Evolutionary conservation across 306 rosid species (phyloP), one percentile per base, ranked within the genome.

Genomic region (Lagenaria siceraria): DNA sequence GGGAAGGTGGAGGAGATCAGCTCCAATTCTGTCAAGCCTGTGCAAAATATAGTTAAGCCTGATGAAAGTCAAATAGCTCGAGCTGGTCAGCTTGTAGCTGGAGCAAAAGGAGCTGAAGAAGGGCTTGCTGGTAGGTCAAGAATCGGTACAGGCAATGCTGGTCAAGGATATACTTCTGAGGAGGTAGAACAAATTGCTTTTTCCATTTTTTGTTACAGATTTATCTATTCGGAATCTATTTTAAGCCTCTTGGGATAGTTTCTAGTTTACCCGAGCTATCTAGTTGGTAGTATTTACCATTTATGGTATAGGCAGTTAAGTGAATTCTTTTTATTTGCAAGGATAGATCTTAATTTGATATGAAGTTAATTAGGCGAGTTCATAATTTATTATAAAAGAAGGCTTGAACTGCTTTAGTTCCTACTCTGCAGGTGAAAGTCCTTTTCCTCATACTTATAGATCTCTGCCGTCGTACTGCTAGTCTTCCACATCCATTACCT

Each of bases 151-250:
- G 99, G 99, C 77, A 95, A 95, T 89, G 98, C 99, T 78, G 99
- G 98, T 76, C 99, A 95, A 87, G 99, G 99, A 82, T 95, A 95
- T 81, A 95, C 93, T 13, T 95, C 88, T 81, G 99, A 95, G 77
- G 99, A 95, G 98, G 99, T 92, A 85, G 55, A 17, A 36, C 2
- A 49, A 48, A 56, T 46, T 72, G 9, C 58, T 76, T 38, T 17
- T 56, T 25, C 40, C n/a, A 27, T 40, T 24, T 76, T 59, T 54
- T 53, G n/a, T 1, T 40, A 66, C 74, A 66, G 5, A 38, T 17
- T n/a, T 8, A 25, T 73, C 52, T 9, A 18, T 74, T 74, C 31
- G 33, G 33, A 21, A 31, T 74, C 49, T 19, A 13, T 74, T 52
- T 74, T 53, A 10, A 35, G 35, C 24, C 65, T 5, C 64, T 74